phyloP scores from a whole-genome alignment of 768 basidiomycete species.

The Sistotremastrum suecicum region DNA sequence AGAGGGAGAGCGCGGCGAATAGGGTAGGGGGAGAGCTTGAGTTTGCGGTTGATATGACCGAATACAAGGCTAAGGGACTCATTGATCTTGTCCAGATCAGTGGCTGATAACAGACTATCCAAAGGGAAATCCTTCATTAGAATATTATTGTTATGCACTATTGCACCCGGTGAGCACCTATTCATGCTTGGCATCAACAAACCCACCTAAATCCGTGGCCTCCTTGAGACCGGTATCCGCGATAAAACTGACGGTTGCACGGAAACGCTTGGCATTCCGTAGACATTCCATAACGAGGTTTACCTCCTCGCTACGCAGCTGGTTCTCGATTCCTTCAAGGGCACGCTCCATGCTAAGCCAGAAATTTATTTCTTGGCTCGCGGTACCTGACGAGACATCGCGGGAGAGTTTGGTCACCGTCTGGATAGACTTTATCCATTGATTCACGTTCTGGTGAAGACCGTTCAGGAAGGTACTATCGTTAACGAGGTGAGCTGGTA shows the following conservation, averaged over 20 bases:
- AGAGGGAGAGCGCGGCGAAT: conserved; percentile 91
- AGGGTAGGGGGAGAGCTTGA: conserved; percentile 92
- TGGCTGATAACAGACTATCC: conserved; percentile 91
- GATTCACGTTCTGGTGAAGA: conserved; percentile 85
- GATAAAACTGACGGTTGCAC: conserved; percentile 93
- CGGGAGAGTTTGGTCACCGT: conserved; percentile 90
- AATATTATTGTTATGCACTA: conserved; percentile 95
- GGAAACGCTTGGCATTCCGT: conserved; percentile 92
- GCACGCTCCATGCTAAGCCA: conserved; percentile 94
- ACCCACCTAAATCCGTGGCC: conserved; percentile 73
- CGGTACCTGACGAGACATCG: conserved; percentile 88
- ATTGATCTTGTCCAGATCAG: conserved; percentile 90
- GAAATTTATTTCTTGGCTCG: conserved; percentile 98
- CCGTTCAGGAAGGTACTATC: conserved; percentile 90
- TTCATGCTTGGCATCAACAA: neutral
- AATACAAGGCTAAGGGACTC: conserved; percentile 83
- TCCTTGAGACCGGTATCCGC: conserved; percentile 96
- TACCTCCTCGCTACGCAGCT: conserved; percentile 85
- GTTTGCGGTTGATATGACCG: conserved; percentile 87
- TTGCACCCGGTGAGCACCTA: neutral
- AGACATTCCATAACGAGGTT: conserved; percentile 88
- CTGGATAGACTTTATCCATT: conserved; percentile 98
- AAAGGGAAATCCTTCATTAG: conserved; percentile 99
- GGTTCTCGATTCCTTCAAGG: conserved; percentile 83
- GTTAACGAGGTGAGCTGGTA: conserved; percentile 57